phyloP scores from a whole-genome alignment of 176 grass and related monocot species.

The Eremochloa ophiuroides region DNA sequence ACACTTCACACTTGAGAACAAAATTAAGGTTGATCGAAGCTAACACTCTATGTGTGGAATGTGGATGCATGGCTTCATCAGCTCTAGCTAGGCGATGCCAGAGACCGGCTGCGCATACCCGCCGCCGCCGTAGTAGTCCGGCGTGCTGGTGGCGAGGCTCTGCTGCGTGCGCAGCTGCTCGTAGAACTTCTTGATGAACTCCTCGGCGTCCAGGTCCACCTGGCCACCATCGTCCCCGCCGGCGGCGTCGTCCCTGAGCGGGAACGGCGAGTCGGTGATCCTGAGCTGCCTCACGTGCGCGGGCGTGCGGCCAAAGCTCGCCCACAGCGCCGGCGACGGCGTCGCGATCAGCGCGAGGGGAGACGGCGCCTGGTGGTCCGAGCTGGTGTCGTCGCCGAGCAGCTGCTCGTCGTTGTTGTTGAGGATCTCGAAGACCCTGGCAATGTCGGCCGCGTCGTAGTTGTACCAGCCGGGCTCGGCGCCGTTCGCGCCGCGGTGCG shows the following conservation, averaged over 20 bases:
- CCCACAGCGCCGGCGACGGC: slow-evolving; percentile 43
- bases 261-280: slow-evolving; percentile 92
- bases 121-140: slow-evolving; percentile 33
- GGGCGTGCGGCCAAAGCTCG: slow-evolving; percentile 59
- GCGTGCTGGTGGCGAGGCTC: slow-evolving; percentile 38
- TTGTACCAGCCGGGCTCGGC: slow-evolving; percentile 53
- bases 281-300: slow-evolving; percentile 54
- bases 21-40: background rate
- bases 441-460: slow-evolving; percentile 68
- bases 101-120: slow-evolving; percentile 12
- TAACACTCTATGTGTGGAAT: background rate
- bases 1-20: slow-evolving; percentile 15
- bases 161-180: slow-evolving; percentile 63
- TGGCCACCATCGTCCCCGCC: background rate
- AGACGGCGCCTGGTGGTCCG: background rate
- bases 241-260: slow-evolving; percentile 39
- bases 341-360: slow-evolving; percentile 20
- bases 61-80: background rate
- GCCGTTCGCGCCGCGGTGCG: slow-evolving; percentile 23
- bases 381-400: background rate
- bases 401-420: slow-evolving; percentile 55
- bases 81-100: slow-evolving; percentile 28
- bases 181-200: slow-evolving; percentile 74
- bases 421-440: slow-evolving; percentile 64
- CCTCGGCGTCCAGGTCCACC: slow-evolving; percentile 58